These are phyloP conservation scores for Tothia fuscella DNA, from an alignment of 2,329 filamentous ascomycete species.

Conservation along the genomic window DNA sequence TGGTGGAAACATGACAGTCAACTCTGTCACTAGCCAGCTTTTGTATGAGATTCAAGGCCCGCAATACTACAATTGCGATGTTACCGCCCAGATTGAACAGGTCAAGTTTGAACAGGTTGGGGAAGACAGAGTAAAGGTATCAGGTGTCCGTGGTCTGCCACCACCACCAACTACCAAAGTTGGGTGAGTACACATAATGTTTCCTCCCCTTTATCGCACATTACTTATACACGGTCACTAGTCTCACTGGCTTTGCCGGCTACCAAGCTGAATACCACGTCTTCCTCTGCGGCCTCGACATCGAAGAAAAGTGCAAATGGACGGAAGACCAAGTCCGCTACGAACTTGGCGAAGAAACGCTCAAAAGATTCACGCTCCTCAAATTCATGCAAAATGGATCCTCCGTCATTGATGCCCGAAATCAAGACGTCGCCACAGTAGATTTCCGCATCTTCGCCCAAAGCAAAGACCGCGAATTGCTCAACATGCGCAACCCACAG, in stretches of 20 bases:
- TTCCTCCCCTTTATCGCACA: neutral
- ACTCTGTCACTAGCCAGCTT: slow-evolving; percentile 16
- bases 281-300: slow-evolving; percentile 35
- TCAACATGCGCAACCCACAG: slow-evolving; percentile 14
- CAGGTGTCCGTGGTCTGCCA: slow-evolving; percentile 22
- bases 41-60: slow-evolving; percentile 19
- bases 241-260: slow-evolving; percentile 25
- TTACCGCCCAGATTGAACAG: slow-evolving; percentile 16
- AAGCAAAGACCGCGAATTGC: slow-evolving; percentile 15
- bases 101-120: slow-evolving; percentile 35
- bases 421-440: slow-evolving; percentile 25
- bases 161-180: slow-evolving; percentile 12
- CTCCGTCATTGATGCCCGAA: slow-evolving; percentile 18
- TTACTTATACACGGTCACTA: neutral
- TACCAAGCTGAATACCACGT: slow-evolving; percentile 30
- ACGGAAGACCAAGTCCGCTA: slow-evolving; percentile 15
- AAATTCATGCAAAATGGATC: slow-evolving; percentile 23
- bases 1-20: slow-evolving; percentile 15
- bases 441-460: slow-evolving; percentile 25
- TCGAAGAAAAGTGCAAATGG: slow-evolving; percentile 27
- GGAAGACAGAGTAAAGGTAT: slow-evolving; percentile 33
- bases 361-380: slow-evolving; percentile 16
- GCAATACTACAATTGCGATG: slow-evolving; percentile 13
- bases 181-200: neutral
- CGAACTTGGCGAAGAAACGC: slow-evolving; percentile 16